Percentiles rank a stretch among this genome's conserved stretches.
phyloP scores from a whole-genome alignment of 176 grass and related monocot species.

The Aegilops speltoides region DNA sequence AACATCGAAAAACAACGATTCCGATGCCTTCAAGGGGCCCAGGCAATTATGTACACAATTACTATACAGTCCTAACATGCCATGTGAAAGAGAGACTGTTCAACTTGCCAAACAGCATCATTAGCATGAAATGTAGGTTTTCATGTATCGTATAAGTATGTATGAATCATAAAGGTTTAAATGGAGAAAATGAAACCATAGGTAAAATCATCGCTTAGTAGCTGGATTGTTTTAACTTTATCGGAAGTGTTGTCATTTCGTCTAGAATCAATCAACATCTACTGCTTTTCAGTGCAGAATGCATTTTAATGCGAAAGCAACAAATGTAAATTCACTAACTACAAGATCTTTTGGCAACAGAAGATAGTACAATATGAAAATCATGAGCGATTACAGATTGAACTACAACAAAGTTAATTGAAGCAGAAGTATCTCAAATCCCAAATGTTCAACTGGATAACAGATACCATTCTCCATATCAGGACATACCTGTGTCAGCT shows the following conservation, averaged over 20 bases:
- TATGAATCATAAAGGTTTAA: neutral
- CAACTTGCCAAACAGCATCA: neutral
- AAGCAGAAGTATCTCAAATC: neutral
- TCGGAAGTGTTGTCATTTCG: neutral
- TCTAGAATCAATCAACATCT: neutral
- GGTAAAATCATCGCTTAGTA: neutral
- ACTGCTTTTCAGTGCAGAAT: neutral
- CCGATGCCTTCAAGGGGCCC: too few relatives aligned
- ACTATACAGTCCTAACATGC: neutral
- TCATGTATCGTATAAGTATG: neutral
- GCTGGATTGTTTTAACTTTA: neutral
- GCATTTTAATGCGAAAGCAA: neutral
- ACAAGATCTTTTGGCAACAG: neutral
- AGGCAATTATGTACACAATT: neutral
- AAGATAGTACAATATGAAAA: neutral
- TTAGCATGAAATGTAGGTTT: neutral
- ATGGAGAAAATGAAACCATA: neutral
- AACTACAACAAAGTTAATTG: neutral
- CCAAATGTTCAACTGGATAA: neutral
- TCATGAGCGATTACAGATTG: neutral
- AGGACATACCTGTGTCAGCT: constrained; percentile 87
- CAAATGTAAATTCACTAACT: neutral
- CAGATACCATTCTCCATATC: neutral
- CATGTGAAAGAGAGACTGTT: neutral
- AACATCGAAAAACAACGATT: too few relatives aligned